Evolutionary conservation across 441 rosid genomes (phyloP).

Genomic region (Adansonia madagascariensis): DNA sequence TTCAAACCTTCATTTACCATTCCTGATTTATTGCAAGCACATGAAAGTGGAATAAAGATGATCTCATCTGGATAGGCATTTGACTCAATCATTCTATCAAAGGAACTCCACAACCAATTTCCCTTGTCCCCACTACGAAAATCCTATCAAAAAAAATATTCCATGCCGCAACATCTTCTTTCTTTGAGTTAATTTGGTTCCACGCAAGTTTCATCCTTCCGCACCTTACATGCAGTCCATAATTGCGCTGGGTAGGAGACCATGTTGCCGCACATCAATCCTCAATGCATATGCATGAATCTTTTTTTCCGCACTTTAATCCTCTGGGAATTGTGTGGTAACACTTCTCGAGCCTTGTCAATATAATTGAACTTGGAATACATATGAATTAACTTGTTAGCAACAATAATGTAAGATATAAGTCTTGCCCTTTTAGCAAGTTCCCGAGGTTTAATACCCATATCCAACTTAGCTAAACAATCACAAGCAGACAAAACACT

Average conservation of each 20-base stretch:
- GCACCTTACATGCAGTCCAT: slow-evolving; percentile 85
- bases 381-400: slow-evolving; percentile 84
- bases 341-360: slow-evolving; percentile 81
- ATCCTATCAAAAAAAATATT: slow-evolving; percentile 79
- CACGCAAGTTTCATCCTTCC: slow-evolving; percentile 76
- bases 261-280: slow-evolving; percentile 60
- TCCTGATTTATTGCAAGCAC: slow-evolving; percentile 84
- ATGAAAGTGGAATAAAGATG: slow-evolving; percentile 73
- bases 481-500: slow-evolving; percentile 83
- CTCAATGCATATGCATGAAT: slow-evolving; percentile 82
- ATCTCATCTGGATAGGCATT: slow-evolving; percentile 68
- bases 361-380: slow-evolving; percentile 85
- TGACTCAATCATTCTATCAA: slow-evolving; percentile 61
- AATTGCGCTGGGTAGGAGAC: slow-evolving; percentile 78
- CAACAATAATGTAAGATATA: slow-evolving; percentile 63
- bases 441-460: slow-evolving; percentile 75
- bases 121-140: slow-evolving; percentile 70
- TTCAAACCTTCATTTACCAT: slow-evolving; percentile 75
- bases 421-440: slow-evolving; percentile 65
- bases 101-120: slow-evolving; percentile 19
- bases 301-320: slow-evolving; percentile 84
- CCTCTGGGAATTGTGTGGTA: slow-evolving; percentile 68
- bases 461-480: slow-evolving; percentile 60
- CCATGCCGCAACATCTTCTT: slow-evolving; percentile 79
- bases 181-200: slow-evolving; percentile 67